Conservation (phyloP, 2,329 filamentous ascomycete genomes). For the Alternaria tenuissima region DNA sequence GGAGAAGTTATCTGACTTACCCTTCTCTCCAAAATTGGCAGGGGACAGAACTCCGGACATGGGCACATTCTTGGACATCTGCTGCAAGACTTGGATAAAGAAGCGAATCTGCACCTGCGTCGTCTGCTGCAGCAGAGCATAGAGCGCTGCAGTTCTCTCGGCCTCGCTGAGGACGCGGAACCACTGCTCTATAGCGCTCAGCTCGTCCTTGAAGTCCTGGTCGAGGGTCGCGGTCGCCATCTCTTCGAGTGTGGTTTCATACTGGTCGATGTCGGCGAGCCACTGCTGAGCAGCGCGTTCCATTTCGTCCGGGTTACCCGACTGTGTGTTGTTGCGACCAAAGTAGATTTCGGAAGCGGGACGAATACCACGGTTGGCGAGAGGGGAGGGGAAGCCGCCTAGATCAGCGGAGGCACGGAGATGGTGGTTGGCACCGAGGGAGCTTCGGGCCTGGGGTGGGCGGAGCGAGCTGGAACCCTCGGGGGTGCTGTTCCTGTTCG, state of each 20-base stretch:
- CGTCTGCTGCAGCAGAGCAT: conserved; percentile 95
- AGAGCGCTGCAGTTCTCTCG: conserved; percentile 92
- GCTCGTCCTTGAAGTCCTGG: conserved; percentile 99
- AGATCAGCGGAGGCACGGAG: conserved; percentile 96
- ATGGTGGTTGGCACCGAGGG: conserved; percentile 80
- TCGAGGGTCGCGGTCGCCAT: conserved; percentile 99
- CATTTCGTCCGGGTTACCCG: conserved; percentile 79
- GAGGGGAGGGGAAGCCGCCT: conserved; percentile 78
- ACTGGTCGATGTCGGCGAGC: conserved; percentile 99
- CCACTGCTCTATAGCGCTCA: conserved; percentile 99
- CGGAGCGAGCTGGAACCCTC: conserved; percentile 87
- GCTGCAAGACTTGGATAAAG: conserved; percentile 98
- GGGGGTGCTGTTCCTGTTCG: conserved; percentile 95
- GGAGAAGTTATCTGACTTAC: conserved; percentile 57
- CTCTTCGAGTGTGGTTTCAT: conserved; percentile 97
- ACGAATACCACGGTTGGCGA: conserved; percentile 80
- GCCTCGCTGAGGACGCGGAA: conserved; percentile 97
- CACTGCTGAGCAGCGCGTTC: conserved; percentile 97
- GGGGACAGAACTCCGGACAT: conserved; percentile 96
- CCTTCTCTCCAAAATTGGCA: conserved; percentile 92
- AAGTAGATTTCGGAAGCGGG: conserved; percentile 94
- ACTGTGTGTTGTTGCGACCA: conserved; percentile 74
- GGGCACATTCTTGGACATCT: conserved; percentile 98
- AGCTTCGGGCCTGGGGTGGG: conserved; percentile 78
- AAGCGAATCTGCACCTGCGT: conserved; percentile 99